Base-by-base conservation (phyloP, 2,329 filamentous ascomycete species). In the Sclerotinia sclerotiorum region DNA sequence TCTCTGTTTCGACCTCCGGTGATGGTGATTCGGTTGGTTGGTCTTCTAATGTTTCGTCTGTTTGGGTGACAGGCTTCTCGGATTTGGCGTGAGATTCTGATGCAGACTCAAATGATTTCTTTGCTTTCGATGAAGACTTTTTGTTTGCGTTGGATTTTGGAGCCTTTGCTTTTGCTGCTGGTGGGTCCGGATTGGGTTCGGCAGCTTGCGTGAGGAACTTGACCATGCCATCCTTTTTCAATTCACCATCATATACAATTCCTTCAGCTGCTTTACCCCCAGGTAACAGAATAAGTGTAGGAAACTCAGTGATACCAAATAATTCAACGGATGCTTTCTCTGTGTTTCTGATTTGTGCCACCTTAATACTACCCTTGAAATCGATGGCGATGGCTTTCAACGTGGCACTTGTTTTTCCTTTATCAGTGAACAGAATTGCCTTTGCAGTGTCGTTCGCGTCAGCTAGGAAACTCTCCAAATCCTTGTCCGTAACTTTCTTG, bases 351-450 rank as follows among this genome's bases (percentile, higher is more conserved):
- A 97, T 85, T 79, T 98, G 94, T 11, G 88, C 94, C 48, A 99
- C 84, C 4, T 86, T 84, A 71, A 98, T 87, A 68, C 87, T 87
- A 48, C 89, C 93, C 35, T 95, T 84, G 79, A 94, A 99, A 77
- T 98, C 95, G 74, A 97, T 93, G 8, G 95, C 94, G 66, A 98
- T 79, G 70, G 93, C 89, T 79, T 91, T 91, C 72, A 97, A 81
- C 32, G 97, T 83, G 15, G 93, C 87, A 77, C 92, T 94, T 0
- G 92, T 94, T 7, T 90, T 90, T 29, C 93, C 93, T 82, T 98
- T 99, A 68, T 97, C 92, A 2, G 92, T 96, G 80, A 99, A 98
- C 3, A 99, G 82, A 46, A 99, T 88, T 0, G 91, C 94, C 82
- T 97, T 97, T 62, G 93, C 87, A 17, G 84, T 86, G 27, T 90